A percentile compares a stretch with the other conserved stretches of the same genome.
Evolutionary conservation across 2,329 filamentous ascomycete species (phyloP).

Genomic region (Claviceps maximensis): DNA sequence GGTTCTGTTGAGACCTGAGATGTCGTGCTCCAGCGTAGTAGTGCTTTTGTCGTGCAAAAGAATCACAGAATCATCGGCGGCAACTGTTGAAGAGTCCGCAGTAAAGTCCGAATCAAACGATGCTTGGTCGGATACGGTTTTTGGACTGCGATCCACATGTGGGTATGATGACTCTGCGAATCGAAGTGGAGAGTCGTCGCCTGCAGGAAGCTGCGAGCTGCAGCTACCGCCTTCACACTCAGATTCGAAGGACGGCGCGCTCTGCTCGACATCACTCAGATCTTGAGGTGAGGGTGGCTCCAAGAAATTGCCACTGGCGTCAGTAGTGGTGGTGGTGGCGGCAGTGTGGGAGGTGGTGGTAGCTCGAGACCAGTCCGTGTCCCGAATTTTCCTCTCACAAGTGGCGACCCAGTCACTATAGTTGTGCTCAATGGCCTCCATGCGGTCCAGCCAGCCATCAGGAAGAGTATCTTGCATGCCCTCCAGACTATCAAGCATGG

Average conservation of each 20-base stretch:
- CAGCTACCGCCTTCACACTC: neutral
- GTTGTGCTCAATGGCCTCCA: conserved; percentile 65
- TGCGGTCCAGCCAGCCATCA: conserved; percentile 72
- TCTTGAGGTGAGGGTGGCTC: neutral
- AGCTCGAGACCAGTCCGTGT: conserved; percentile 39
- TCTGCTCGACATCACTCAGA: neutral
- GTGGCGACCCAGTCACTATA: conserved; percentile 72
- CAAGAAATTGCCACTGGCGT: neutral
- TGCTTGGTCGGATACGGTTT: neutral
- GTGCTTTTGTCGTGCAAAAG: neutral
- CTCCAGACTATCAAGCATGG: conserved; percentile 77
- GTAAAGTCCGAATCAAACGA: conserved; percentile 1
- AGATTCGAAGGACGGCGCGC: neutral
- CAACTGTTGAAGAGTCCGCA: conserved; percentile 1
- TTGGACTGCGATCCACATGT: neutral
- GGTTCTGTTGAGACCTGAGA: conserved; percentile 7
- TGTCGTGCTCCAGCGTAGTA: conserved; percentile 4
- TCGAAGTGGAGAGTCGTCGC: neutral
- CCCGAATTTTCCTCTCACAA: conserved; percentile 60
- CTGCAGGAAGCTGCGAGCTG: neutral
- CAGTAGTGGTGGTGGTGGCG: no score
- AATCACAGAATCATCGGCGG: neutral
- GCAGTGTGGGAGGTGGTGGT: no score
- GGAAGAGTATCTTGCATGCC: conserved; percentile 74
- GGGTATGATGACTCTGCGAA: neutral